A percentile compares a stretch with the other conserved stretches of the same genome.
phyloP scores from a whole-genome alignment of 2,329 filamentous ascomycete species.

The Fusarium anguioides region DNA sequence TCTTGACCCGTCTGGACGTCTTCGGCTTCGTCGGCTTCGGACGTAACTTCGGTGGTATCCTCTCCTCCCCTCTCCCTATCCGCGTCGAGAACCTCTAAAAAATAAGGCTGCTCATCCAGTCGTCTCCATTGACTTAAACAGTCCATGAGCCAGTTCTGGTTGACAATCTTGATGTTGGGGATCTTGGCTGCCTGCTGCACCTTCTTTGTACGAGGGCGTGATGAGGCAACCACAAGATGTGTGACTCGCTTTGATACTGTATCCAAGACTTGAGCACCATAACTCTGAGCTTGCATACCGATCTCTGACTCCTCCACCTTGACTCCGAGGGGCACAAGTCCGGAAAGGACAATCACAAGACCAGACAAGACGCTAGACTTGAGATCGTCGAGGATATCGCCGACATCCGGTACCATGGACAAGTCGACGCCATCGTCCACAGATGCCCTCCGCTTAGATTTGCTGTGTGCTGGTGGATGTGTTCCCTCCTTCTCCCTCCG shows the following conservation, averaged over 20 bases:
- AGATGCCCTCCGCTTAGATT: constrained; percentile 46
- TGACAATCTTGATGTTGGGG: constrained; percentile 88
- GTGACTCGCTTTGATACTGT: constrained; percentile 73
- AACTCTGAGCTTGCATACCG: constrained; percentile 85
- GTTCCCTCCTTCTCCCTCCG: constrained; percentile 50
- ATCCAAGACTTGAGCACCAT: constrained; percentile 75
- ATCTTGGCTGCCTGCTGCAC: constrained; percentile 86
- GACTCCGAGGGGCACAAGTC: constrained; percentile 84
- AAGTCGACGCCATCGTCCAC: constrained; percentile 58
- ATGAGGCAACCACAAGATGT: constrained; percentile 77
- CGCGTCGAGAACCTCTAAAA: constrained; percentile 78
- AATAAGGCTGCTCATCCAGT: constrained; percentile 81
- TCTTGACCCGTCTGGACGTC: constrained; percentile 54
- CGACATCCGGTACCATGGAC: constrained; percentile 81
- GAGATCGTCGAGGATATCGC: constrained; percentile 82
- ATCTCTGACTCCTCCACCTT: constrained; percentile 86
- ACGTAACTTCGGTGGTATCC: constrained; percentile 47
- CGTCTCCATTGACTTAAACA: constrained; percentile 86
- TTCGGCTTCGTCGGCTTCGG: constrained; percentile 46
- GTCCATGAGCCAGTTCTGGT: constrained; percentile 87
- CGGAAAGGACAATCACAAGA: constrained; percentile 86
- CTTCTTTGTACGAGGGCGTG: constrained; percentile 85
- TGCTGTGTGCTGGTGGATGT: constrained; percentile 51
- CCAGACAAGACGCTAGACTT: constrained; percentile 81
- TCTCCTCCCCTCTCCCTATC: constrained; percentile 61